Conservation (phyloP, 129 eudicot species). For the Sambucus nigra region DNA sequence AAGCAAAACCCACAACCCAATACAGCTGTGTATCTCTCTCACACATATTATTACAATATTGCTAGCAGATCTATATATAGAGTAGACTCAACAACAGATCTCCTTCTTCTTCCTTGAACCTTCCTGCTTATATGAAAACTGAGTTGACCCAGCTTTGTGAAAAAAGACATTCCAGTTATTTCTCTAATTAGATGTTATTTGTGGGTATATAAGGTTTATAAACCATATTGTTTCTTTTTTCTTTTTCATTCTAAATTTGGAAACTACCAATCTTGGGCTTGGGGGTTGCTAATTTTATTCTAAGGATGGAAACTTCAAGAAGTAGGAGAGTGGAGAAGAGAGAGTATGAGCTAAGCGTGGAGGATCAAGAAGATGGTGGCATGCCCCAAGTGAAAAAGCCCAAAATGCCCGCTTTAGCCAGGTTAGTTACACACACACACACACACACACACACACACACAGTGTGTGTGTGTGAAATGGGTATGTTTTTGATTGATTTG, state of each 20-base stretch:
- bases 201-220: constrained; percentile 12
- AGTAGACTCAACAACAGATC: neutral
- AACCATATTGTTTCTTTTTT: neutral
- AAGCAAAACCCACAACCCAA: neutral
- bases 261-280: neutral
- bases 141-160: constrained; percentile 15
- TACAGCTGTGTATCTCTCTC: constrained; percentile 10
- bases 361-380: constrained; percentile 26
- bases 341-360: constrained; percentile 29
- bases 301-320: constrained; percentile 37
- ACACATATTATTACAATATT: constrained; percentile 1
- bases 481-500: too few relatives aligned
- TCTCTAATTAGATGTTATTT: constrained; percentile 1
- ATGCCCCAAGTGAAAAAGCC: constrained; percentile 35
- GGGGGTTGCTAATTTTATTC: constrained; percentile 8
- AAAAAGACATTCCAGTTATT: neutral
- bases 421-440: too few relatives aligned
- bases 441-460: too few relatives aligned
- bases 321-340: constrained; percentile 38
- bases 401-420: constrained; percentile 49
- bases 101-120: constrained; percentile 9
- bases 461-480: too few relatives aligned
- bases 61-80: constrained; percentile 7
- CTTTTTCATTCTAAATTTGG: constrained; percentile 8
- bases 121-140: constrained; percentile 7